A percentile compares a stretch with the other conserved stretches of the same genome.
Conservation (phyloP, 1,284 basidiomycete genomes). For the Pseudozyma pruni region DNA sequence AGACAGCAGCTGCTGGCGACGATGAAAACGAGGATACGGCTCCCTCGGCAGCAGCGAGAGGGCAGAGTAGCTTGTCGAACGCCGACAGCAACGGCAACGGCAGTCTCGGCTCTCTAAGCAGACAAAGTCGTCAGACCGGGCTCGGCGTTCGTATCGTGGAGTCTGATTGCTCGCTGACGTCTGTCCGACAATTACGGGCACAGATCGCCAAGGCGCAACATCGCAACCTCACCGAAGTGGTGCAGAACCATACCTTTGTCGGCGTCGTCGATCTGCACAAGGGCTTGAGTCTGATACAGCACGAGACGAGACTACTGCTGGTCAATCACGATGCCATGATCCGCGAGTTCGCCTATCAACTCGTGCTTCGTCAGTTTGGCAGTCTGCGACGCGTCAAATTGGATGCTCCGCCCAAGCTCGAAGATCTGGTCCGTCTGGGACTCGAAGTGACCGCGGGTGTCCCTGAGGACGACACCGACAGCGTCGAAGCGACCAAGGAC, state of each 20-base stretch:
- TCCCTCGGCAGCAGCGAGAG: too few species aligned
- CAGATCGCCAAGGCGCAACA: conserved; percentile 76
- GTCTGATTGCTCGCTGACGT: conserved; percentile 82
- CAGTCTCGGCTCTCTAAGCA: background rate
- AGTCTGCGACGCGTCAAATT: conserved; percentile 80
- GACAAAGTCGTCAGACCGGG: conserved; percentile 14
- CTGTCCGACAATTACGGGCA: conserved; percentile 78
- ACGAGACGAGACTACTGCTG: conserved; percentile 87
- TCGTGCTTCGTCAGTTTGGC: conserved; percentile 91
- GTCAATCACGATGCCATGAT: conserved; percentile 77
- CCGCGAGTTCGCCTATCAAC: conserved; percentile 94
- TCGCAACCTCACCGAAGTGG: conserved; percentile 81
- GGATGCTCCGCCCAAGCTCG: conserved; percentile 81
- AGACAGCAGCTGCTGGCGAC: background rate
- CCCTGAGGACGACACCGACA: conserved; percentile 65
- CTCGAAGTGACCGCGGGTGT: conserved; percentile 76
- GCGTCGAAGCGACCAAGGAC: conserved; percentile 63
- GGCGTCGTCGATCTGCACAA: conserved; percentile 84
- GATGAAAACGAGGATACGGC: conserved; percentile 2
- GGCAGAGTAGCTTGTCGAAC: background rate
- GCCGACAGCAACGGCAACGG: background rate
- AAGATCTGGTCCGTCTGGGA: conserved; percentile 79
- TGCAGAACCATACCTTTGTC: conserved; percentile 89
- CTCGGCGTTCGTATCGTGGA: conserved; percentile 74
- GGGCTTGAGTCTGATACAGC: conserved; percentile 84